Base-by-base conservation (phyloP, 2,329 filamentous ascomycete genomes). In the Aspergillus ustus region DNA sequence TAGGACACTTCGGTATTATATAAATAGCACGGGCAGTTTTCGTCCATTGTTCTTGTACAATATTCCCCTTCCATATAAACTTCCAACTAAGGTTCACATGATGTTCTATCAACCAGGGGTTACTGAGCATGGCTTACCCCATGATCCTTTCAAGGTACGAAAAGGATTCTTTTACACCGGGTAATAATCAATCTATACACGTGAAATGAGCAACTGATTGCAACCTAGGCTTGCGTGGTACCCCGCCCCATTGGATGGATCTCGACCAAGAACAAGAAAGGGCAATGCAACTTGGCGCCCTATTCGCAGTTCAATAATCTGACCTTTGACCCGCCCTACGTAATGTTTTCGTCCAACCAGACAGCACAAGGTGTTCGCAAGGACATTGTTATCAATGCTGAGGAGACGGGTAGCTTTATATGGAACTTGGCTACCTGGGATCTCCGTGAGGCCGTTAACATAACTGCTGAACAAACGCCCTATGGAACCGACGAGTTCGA, bases 201-300 rank as follows among this genome's bases (percentile, higher is more conserved):
- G n/a, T 7, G 80, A 81, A n/a, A n/a, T n/a, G n/a, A n/a, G n/a
- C n/a, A n/a, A n/a, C n/a, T n/a, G n/a, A n/a, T n/a, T n/a, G n/a
- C n/a, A n/a, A n/a, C n/a, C 37, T 59, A 70, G 69, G 70, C 69
- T 11, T 88, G 85, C 72, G 85, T 88, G 2, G 77, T 87, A 46
- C 86, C 86, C 17, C 81, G 86, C 17, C 85, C 86, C 22, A 88
- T 88, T 55, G 86, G 86, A 65, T 88, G 86, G 85, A 87, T 88
- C 68, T 85, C 82, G 22, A 87, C 85, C 0, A 77, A 81, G 61
- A 82, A 81, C n/a, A 69, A 73, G 17, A 65, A 71, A 7, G 81
- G 82, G 61, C 69, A 74, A 52, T 77, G 83, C 69, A 88, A 88
- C 66, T 80, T 88, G 2, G 86, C 85, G 0, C 86, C 86, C 0